Percentiles rank a stretch among this genome's conserved stretches.
Conservation (phyloP, 768 basidiomycete genomes). For the Pleurotus ostreatus region DNA sequence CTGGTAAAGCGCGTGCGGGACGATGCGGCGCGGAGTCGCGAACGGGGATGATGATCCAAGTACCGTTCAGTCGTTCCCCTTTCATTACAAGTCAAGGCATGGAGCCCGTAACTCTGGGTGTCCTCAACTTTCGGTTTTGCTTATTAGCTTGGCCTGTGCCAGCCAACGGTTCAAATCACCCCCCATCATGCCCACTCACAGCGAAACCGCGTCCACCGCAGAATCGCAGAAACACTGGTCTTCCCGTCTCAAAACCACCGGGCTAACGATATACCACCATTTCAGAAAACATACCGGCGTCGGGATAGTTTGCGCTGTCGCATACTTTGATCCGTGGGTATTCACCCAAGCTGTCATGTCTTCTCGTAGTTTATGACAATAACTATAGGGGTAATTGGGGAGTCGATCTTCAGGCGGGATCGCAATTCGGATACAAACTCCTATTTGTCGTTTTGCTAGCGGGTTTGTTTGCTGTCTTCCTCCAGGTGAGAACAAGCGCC, state of each 20-base stretch:
- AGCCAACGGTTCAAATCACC: too few species aligned
- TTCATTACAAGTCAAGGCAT: too few species aligned
- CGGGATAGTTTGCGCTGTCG: constrained; percentile 84
- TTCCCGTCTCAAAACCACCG: constrained; percentile 26
- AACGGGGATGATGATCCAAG: too few species aligned
- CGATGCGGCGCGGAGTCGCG: too few species aligned
- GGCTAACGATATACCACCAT: constrained; percentile 40
- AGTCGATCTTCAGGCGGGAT: constrained; percentile 86
- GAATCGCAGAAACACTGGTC: constrained; percentile 1
- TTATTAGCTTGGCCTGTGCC: too few species aligned
- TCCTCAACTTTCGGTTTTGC: too few species aligned
- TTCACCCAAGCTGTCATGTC: not conserved
- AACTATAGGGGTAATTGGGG: constrained; percentile 76
- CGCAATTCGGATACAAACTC: constrained; percentile 78
- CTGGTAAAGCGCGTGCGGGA: too few species aligned
- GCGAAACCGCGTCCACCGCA: too few species aligned
- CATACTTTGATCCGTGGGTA: constrained; percentile 83
- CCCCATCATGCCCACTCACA: too few species aligned
- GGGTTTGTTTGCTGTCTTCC: constrained; percentile 76
- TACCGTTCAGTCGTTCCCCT: too few species aligned
- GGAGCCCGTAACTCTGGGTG: too few species aligned
- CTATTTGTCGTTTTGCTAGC: constrained; percentile 84
- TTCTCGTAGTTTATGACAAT: not conserved
- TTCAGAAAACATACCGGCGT: constrained; percentile 68
- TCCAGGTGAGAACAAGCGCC: constrained; percentile 52